Evolutionary conservation across 1,139 yeast species (phyloP), one percentile per base, ranked within the genome.

Genomic region (Nakaseomyces uthaithaninus): DNA sequence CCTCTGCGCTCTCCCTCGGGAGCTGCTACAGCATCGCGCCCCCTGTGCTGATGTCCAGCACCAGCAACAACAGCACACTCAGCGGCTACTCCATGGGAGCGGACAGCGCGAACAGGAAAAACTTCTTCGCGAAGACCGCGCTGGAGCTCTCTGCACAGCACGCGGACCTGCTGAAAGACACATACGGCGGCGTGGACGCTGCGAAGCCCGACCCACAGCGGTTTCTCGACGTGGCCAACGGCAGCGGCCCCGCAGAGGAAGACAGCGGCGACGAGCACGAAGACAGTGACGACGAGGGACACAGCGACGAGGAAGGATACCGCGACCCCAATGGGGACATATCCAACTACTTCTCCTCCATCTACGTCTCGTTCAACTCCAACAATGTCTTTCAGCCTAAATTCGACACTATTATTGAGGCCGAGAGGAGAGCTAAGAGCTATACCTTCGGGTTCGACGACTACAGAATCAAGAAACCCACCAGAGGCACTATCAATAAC

Each of bases 361-460:
- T 31, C n/a, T 31, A 31, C 11, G 24, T 19, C 11, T n/a, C 25
- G 4, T 19, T 31, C 10, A 31, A 31, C 11, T 31, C 35, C 3
- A 31, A 31, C 26, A 16, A 19, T 20, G 24, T 31, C 11, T 31
- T 31, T 17, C 35, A 31, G 16, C 35, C 35, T 11, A n/a, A 17
- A 14, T 31, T 31, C 17, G 35, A 31, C 20, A 31, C 35, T 6
- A 19, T 20, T 3, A 19, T 17, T 2, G 35, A 31, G 10, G 35
- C 35, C 17, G 35, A 31, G n/a, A 19, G 25, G 2, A 31, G 25
- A 19, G 35, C 35, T 20, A 19, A 20, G 11, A 31, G 35, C 18
- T 31, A 31, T 4, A 31, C 35, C 16, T 31, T 31, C 17, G 35
- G 35, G 4, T 31, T 19, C n/a, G 35, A 31, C 11, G 35, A 31